Evolutionary conservation across 2,329 filamentous ascomycete species (phyloP).

Genomic region (Aspergillus ochraceoroseus): DNA sequence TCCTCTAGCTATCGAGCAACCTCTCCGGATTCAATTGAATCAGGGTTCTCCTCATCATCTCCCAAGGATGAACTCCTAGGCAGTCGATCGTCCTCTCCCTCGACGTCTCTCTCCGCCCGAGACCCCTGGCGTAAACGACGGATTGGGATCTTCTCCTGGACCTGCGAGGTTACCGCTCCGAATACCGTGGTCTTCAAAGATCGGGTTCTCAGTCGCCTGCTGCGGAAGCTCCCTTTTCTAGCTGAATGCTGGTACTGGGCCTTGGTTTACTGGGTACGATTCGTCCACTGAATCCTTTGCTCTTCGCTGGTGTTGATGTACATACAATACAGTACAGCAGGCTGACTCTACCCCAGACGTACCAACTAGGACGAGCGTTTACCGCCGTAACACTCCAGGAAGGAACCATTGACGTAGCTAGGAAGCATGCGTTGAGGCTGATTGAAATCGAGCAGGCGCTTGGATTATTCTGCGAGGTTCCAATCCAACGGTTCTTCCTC

Average conservation of each 20-base stretch:
- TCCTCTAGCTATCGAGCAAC: conserved; percentile 21
- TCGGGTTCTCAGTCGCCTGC: conserved; percentile 58
- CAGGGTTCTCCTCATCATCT: conserved; percentile 38
- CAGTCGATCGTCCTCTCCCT: conserved; percentile 31
- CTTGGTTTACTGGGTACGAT: conserved; percentile 67
- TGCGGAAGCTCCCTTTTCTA: conserved; percentile 65
- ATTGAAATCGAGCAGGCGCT: conserved; percentile 62
- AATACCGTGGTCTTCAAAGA: conserved; percentile 59
- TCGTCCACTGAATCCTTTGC: too few species aligned
- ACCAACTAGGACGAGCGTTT: conserved; percentile 68
- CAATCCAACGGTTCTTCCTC: conserved; percentile 57
- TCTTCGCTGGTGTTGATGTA: neutral
- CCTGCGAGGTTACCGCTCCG: conserved; percentile 52
- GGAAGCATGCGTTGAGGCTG: conserved; percentile 63
- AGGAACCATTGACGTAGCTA: conserved; percentile 63
- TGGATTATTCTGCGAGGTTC: conserved; percentile 61
- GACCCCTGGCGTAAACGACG: conserved; percentile 50
- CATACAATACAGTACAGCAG: neutral
- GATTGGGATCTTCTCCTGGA: conserved; percentile 46
- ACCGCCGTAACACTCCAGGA: conserved; percentile 64
- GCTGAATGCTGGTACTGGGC: conserved; percentile 75
- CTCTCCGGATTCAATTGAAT: conserved; percentile 41
- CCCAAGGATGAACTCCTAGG: conserved; percentile 36
- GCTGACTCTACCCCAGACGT: conserved; percentile 50
- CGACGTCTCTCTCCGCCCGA: conserved; percentile 43